Base-by-base conservation (phyloP, 2,329 filamentous ascomycete species). In the Arthrobotrys megalospora region DNA sequence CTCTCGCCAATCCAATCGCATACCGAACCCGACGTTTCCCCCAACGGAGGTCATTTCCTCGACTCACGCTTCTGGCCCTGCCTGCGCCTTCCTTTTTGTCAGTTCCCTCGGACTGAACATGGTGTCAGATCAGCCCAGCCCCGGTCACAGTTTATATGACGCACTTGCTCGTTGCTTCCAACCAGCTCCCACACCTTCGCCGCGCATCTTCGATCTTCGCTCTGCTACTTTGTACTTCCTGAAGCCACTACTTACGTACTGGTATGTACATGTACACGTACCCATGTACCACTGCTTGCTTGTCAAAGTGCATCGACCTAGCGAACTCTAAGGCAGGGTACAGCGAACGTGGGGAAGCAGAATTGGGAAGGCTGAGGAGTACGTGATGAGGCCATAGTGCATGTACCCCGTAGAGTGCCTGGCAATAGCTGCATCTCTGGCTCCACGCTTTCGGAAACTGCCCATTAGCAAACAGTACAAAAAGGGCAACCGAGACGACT, bases 81-180 rank as follows among this genome's bases (percentile, higher is more conserved):
- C 50, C 50, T 53, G 50, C 50, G 50, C 50, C 50, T 53, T 53
- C 50, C 50, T 53, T 34, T 34, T 24, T 53, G 50, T 53, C 50
- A 53, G 24, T 28, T 28, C 50, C 24, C 24, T 53, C 34, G 32
- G 24, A 28, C 24, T 5, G 24, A 28, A 28, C 24, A 28, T 28
- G 32, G 50, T 53, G 50, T 53, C 50, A 53, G 50, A 53, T 53
- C 50, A 52, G 4, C 47, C 41, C 41, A 45, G 11, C 41, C n/a
- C 41, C 11, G 7, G 24, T 28, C 45, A 48, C 11, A 8, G n/a
- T n/a, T 34, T 53, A 53, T 53, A 53, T 53, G 50, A 53, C 50
- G 50, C 50, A 28, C 24, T 28, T 28, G 32, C 50, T 53, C 50
- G 50, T 34, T 53, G 50, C 24, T 53, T 53, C 24, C 24, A 28